phyloP scores from a whole-genome alignment of 108 stramenopile genomes.

The Cyclostephanos tholiformis region DNA sequence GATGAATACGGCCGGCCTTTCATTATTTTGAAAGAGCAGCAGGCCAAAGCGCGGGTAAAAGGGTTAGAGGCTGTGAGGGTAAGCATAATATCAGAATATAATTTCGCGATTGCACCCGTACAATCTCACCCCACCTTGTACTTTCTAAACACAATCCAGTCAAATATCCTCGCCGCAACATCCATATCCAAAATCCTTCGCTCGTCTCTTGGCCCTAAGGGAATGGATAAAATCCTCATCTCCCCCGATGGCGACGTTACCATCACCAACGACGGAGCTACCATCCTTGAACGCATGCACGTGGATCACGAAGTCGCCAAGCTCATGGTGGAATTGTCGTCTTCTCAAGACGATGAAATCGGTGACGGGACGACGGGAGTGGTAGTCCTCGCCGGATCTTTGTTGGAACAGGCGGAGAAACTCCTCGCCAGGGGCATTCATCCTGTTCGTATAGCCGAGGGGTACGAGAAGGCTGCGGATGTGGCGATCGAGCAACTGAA shows the following conservation, averaged over 20 bases:
- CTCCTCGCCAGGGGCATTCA: conserved; percentile 92
- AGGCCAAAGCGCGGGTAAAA: conserved; percentile 95
- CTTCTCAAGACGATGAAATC: conserved; percentile 98
- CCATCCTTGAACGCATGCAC: conserved; percentile 95
- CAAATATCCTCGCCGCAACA: conserved; percentile 98
- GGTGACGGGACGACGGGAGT: conserved; percentile 99
- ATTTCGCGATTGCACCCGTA: not conserved
- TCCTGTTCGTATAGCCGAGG: conserved; percentile 97
- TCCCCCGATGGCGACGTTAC: conserved; percentile 98
- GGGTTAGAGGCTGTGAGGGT: conserved; percentile 92
- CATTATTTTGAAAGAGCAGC: conserved; percentile 98
- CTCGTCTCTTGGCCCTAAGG: conserved; percentile 97
- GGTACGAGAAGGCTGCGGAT: conserved; percentile 94
- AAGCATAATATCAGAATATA: conserved; percentile 7
- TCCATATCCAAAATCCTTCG: conserved; percentile 93
- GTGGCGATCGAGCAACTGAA: conserved; percentile 89
- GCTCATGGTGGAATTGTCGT: conserved; percentile 95
- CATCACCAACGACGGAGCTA: conserved; percentile 99
- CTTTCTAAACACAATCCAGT: conserved; percentile 43
- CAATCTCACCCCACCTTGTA: conserved; percentile 1
- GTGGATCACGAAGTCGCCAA: conserved; percentile 96
- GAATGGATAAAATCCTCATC: conserved; percentile 99
- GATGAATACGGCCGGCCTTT: conserved; percentile 99
- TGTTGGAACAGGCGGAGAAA: conserved; percentile 97
- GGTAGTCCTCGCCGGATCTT: conserved; percentile 96